Base-by-base conservation (phyloP, 805 yeast species). In the Kodamaea fukazawae region DNA sequence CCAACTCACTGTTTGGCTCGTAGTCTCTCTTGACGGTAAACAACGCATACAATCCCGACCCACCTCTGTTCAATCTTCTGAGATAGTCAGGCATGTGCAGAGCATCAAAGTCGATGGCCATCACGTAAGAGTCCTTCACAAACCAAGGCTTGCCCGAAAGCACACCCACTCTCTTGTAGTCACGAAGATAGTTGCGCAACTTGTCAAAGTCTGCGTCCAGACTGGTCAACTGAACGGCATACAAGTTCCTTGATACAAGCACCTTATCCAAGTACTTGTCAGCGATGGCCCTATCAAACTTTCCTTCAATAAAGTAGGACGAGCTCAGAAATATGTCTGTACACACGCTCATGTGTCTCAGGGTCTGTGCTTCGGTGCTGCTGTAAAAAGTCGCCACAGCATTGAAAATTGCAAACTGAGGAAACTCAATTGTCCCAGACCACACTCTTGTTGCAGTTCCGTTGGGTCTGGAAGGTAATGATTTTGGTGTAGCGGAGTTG, bases 111-210 rank as follows among this genome's bases (percentile, higher is more conserved):
- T 59, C 62, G 11, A 50, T 40, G 1, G 81, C 71, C 20, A 81
- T 57, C 38, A 83, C 46, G 54, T 83, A 83, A 7, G 83, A 73
- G 57, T 83, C 90, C 50, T 81, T 82, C 29, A 80, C 81, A 48
- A 69, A 66, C 7, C 56, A 45, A 1, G 78, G 75, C 38, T 66
- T 65, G 13, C 64, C 67, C 9, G 76, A 71, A 32, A 83, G 63
- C 12, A 82, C 88, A 1, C 88, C 90, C 36, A 75, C 78, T 53
- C 77, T 77, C 20, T 57, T 50, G 20, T 74, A 61, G 4, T 60
- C 51, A 29, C 60, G 51, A 49, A 79, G 75, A 53, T 80, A 79
- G 12, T 70, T 65, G 41, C 48, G 61, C 35, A 67, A 54, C 45
- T 60, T 54, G 34, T 59, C 49, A 43, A 47, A 65, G 14, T 54